phyloP scores from a whole-genome alignment of 306 rosid species.

The Pueraria montana region DNA sequence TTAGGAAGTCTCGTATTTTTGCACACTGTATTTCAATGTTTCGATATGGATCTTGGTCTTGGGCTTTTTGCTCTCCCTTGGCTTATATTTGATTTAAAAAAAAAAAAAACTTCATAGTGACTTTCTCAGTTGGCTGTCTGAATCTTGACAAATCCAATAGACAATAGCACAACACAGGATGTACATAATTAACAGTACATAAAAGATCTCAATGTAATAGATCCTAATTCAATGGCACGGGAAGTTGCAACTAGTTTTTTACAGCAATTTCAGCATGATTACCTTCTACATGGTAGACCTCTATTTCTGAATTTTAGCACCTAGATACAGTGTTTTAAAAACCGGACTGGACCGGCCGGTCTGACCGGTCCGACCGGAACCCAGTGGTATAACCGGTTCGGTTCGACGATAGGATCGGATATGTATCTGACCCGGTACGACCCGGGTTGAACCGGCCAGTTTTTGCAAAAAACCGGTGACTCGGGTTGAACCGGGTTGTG shows the following conservation, averaged over 20 bases:
- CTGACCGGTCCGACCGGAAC: too few relatives aligned
- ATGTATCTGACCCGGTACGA: too few relatives aligned
- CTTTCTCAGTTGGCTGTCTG: background rate
- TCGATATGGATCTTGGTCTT: conserved; percentile 8
- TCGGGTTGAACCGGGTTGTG: too few relatives aligned
- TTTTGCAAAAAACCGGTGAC: too few relatives aligned
- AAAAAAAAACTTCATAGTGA: background rate
- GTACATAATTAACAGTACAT: background rate
- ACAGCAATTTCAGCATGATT: background rate
- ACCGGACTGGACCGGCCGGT: too few relatives aligned
- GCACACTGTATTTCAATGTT: background rate
- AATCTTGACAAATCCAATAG: background rate
- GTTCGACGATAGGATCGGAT: too few relatives aligned
- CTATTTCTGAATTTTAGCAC: background rate
- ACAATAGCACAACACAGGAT: too few relatives aligned
- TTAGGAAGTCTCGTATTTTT: conserved; percentile 14
- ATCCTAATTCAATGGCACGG: background rate
- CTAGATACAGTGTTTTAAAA: too few relatives aligned
- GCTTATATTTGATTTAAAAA: background rate
- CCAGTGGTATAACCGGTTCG: too few relatives aligned
- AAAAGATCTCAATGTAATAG: background rate
- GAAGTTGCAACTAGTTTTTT: background rate
- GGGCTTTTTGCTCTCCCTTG: background rate
- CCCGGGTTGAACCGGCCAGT: too few relatives aligned
- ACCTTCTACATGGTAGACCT: background rate